phyloP scores from a whole-genome alignment of 208 protist species.

The Leishmania guyanensis region DNA sequence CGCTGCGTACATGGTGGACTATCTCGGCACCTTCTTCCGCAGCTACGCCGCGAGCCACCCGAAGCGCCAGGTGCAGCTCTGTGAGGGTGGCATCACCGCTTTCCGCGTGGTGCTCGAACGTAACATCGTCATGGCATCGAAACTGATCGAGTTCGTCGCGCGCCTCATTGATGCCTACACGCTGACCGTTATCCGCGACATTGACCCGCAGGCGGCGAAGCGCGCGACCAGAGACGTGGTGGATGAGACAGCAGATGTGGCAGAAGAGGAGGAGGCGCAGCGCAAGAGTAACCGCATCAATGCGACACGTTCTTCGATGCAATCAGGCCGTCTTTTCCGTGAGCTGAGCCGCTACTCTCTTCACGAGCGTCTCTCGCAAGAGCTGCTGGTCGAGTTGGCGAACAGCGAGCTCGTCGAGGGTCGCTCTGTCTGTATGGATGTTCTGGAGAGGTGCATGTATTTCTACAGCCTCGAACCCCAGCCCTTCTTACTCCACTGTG shows the following conservation, averaged over 20 bases:
- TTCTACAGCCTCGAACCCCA: slow-evolving; percentile 84
- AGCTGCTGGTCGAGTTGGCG: slow-evolving; percentile 70
- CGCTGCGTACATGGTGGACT: slow-evolving; percentile 61
- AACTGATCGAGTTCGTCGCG: slow-evolving; percentile 63
- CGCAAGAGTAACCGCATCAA: slow-evolving; percentile 39
- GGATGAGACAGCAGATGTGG: slow-evolving; percentile 21
- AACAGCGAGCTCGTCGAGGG: slow-evolving; percentile 33
- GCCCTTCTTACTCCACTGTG: slow-evolving; percentile 62
- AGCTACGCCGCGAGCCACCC: slow-evolving; percentile 86
- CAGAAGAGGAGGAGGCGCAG: slow-evolving; percentile 19
- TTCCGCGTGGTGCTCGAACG: slow-evolving; percentile 57
- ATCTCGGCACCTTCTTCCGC: slow-evolving; percentile 74
- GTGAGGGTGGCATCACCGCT: slow-evolving; percentile 59
- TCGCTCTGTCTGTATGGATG: slow-evolving; percentile 56
- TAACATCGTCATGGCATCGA: slow-evolving; percentile 35
- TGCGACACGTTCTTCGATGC: slow-evolving; percentile 66
- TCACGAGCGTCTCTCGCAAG: slow-evolving; percentile 80
- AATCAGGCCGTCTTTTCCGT: slow-evolving; percentile 72
- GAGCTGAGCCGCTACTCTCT: slow-evolving; percentile 85
- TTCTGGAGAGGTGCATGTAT: slow-evolving; percentile 80
- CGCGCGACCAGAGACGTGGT: slow-evolving; percentile 20
- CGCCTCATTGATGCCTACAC: slow-evolving; percentile 74
- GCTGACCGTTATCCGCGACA: slow-evolving; percentile 79
- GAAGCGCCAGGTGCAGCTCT: slow-evolving; percentile 60
- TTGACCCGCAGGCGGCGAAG: slow-evolving; percentile 75